Evolutionary conservation across 768 basidiomycete genomes (phyloP).

Genomic region (Cystobasidium ongulense): DNA sequence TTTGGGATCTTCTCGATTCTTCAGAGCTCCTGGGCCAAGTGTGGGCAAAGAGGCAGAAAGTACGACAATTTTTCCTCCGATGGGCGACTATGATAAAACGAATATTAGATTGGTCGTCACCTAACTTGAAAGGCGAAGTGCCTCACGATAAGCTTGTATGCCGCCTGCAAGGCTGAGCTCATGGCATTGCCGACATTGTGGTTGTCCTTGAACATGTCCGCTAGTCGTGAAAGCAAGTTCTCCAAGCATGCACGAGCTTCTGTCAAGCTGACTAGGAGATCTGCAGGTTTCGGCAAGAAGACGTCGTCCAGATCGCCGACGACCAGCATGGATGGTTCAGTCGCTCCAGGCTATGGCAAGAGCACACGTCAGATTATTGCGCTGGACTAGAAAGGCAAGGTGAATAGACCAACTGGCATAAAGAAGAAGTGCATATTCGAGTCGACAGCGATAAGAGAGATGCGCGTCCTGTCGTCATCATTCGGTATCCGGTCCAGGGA

Average conservation of each 20-base stretch:
- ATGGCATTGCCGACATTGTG: conserved; percentile 85
- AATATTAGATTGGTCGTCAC: too few species aligned
- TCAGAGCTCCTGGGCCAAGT: conserved; percentile 78
- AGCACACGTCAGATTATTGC: conserved; percentile 12
- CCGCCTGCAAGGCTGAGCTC: conserved; percentile 89
- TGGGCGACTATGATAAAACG: conserved; percentile 66
- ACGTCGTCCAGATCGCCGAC: conserved; percentile 95
- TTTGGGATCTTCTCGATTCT: conserved; percentile 94
- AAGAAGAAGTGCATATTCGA: conserved; percentile 94
- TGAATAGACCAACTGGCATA: conserved; percentile 56
- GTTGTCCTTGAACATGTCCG: conserved; percentile 98
- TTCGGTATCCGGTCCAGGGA: conserved; percentile 91
- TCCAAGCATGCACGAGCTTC: conserved; percentile 76
- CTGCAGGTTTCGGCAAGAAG: conserved; percentile 91
- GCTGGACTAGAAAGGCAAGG: background rate
- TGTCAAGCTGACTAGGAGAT: conserved; percentile 86
- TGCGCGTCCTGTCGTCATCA: conserved; percentile 82
- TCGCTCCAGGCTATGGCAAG: conserved; percentile 43
- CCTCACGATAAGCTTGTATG: conserved; percentile 82
- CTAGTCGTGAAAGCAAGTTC: conserved; percentile 67
- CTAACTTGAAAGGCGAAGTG: background rate
- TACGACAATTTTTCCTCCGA: conserved; percentile 88
- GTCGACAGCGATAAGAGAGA: conserved; percentile 86
- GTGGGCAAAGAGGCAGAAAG: conserved; percentile 79
- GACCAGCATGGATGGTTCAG: conserved; percentile 87